phyloP scores from a whole-genome alignment of 2,329 filamentous ascomycete species.

The Colletotrichum destructivum region DNA sequence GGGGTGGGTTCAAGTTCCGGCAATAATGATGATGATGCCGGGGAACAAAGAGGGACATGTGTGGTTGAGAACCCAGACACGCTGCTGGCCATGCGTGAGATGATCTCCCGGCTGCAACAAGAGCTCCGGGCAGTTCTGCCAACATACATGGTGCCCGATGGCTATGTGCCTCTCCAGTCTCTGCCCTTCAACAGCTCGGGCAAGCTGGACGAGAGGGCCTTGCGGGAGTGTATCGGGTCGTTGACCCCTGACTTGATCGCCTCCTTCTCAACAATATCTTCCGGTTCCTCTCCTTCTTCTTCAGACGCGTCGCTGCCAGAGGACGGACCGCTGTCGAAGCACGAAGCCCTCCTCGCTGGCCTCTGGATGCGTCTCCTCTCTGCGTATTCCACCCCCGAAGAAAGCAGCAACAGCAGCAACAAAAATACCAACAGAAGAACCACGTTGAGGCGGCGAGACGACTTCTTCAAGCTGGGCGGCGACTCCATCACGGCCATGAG shows the following conservation, averaged over 20 bases:
- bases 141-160: neutral
- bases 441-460: neutral
- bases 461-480: conserved; percentile 45
- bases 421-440: too few species aligned
- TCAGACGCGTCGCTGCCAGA: neutral
- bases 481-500: conserved; percentile 47
- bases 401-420: conserved; percentile 47
- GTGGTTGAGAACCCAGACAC: neutral
- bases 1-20: neutral
- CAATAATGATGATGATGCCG: neutral
- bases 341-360: neutral
- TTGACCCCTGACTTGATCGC: neutral
- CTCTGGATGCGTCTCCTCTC: conserved; percentile 39
- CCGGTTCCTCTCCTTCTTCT: neutral
- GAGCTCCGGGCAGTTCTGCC: neutral
- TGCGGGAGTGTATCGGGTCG: neutral
- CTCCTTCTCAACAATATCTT: neutral
- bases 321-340: neutral
- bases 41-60: neutral
- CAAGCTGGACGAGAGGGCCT: conserved; percentile 1
- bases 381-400: neutral
- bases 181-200: conserved; percentile 1
- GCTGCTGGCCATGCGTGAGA: neutral
- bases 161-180: conserved; percentile 1
- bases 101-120: neutral